Evolutionary conservation across 1,139 yeast species (phyloP), one percentile per base, ranked within the genome.

Genomic region (Spathaspora sp.): DNA sequence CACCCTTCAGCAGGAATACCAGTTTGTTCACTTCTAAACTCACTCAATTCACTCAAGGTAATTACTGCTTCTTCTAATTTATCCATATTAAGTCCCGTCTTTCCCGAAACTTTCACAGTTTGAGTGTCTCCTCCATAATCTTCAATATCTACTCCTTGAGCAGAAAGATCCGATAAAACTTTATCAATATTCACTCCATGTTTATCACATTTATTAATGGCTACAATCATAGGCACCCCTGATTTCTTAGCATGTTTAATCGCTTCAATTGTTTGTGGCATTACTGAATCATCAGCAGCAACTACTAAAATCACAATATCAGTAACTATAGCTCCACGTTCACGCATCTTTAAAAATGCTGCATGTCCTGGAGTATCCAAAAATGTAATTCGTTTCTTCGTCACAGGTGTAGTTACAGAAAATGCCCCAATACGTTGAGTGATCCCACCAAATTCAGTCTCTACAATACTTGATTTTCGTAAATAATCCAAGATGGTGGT

Each of bases 371-470:
- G 99, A 0, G 99, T 93, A 64, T 93, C 99, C 52, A 93, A 74
- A 55, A 93, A 91, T 0, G 98, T 91, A 53, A 93, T 89, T 44
- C 73, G 74, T 62, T 84, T 86, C 57, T 86, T 82, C 1, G 95
- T 82, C 1, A 80, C 64, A 0, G 95, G 91, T 0, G 96, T 80
- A 11, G 75, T 71, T 20, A 93, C 96, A 7, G 95, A 86, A 59
- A 95, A 95, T 0, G 99, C 99, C 61, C 99, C 99, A 50, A 93
- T 93, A 62, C 91, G 98, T 63, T 93, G 99, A 0, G 99, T 93
- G 44, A 93, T 93, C 18, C 99, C 99, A 43, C 99, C 99, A 63
- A 85, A 89, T 60, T 93, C 99, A 38, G 82, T 80, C 26, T 82
- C 81, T 0, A 86, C 98, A 7, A 93, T 81, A 0, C 90, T 81